Evolutionary conservation across 768 basidiomycete species (phyloP).

Genomic region (Leucocoprinus birnbaumii): DNA sequence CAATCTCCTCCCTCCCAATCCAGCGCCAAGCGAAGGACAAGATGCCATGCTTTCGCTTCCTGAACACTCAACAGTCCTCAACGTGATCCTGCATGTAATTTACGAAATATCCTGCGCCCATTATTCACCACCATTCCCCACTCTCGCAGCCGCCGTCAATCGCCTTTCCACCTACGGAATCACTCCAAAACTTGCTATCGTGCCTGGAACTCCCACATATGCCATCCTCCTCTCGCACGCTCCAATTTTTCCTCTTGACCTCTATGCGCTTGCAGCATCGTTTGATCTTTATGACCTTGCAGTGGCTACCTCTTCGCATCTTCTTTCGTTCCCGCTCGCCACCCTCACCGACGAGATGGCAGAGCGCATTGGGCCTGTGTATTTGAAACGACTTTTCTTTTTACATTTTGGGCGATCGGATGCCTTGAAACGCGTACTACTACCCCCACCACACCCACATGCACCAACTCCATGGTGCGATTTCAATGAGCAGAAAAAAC

Average conservation of each 20-base stretch:
- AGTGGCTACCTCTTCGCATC: constrained; percentile 68
- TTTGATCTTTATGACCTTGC: constrained; percentile 73
- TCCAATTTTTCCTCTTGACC: constrained; percentile 63
- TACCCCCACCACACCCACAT: constrained; percentile 74
- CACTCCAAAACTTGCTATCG: constrained; percentile 40
- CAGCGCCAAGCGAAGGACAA: constrained; percentile 36
- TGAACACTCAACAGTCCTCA: constrained; percentile 61
- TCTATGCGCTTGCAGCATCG: constrained; percentile 69
- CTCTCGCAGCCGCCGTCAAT: constrained; percentile 54
- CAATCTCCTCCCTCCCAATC: constrained; percentile 45
- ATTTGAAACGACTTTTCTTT: constrained; percentile 80
- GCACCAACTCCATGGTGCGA: constrained; percentile 68
- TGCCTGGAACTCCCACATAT: constrained; percentile 54
- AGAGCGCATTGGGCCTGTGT: constrained; percentile 66
- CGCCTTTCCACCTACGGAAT: constrained; percentile 62
- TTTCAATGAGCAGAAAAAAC: constrained; percentile 72
- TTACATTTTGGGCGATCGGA: constrained; percentile 81
- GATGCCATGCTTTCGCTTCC: constrained; percentile 57
- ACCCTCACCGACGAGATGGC: constrained; percentile 70
- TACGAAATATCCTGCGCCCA: constrained; percentile 75
- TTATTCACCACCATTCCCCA: constrained; percentile 66
- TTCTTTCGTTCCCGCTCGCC: constrained; percentile 69
- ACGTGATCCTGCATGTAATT: constrained; percentile 68
- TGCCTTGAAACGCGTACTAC: constrained; percentile 74
- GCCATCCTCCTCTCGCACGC: constrained; percentile 63